A percentile compares a stretch with the other conserved stretches of the same genome.
Evolutionary conservation across 2,329 filamentous ascomycete genomes (phyloP).

Genomic region (Tolypocladium paradoxum): DNA sequence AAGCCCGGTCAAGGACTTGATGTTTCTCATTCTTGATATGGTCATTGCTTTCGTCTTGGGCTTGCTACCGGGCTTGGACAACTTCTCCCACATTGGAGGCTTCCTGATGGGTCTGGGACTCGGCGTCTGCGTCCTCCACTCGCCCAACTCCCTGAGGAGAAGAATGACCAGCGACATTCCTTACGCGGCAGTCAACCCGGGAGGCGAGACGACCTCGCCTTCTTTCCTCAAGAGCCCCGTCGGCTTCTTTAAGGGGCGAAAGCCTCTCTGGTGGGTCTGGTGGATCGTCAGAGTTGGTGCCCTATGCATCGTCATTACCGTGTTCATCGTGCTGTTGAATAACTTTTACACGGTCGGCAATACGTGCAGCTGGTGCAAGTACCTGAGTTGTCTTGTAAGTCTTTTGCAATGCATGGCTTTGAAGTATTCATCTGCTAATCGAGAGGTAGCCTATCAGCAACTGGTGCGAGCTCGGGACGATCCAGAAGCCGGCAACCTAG

Average conservation of each 20-base stretch:
- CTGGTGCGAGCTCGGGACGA: slow-evolving; percentile 50
- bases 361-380: slow-evolving; percentile 87
- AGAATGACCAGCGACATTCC: slow-evolving; percentile 62
- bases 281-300: slow-evolving; percentile 77
- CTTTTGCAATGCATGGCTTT: not conserved
- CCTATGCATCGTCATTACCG: slow-evolving; percentile 69
- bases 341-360: slow-evolving; percentile 80
- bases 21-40: slow-evolving; percentile 78
- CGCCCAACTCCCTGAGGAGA: slow-evolving; percentile 67
- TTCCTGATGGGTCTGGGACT: slow-evolving; percentile 86
- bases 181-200: slow-evolving; percentile 56
- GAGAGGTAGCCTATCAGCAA: slow-evolving; percentile 46
- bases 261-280: slow-evolving; percentile 95
- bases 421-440: slow-evolving; percentile 10
- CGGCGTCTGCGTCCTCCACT: slow-evolving; percentile 79
- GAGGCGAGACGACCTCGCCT: slow-evolving; percentile 34
- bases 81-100: slow-evolving; percentile 94
- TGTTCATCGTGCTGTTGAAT: slow-evolving; percentile 76
- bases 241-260: slow-evolving; percentile 84
- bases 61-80: slow-evolving; percentile 84
- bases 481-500: slow-evolving; percentile 11
- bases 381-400: slow-evolving; percentile 84
- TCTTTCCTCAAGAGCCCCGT: slow-evolving; percentile 51
- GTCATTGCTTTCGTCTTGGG: slow-evolving; percentile 86
- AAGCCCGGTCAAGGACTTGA: slow-evolving; percentile 70